A percentile compares a stretch with the other conserved stretches of the same genome.
phyloP scores from a whole-genome alignment of 2,329 filamentous ascomycete genomes.

The Akanthomyces uredinophilus region DNA sequence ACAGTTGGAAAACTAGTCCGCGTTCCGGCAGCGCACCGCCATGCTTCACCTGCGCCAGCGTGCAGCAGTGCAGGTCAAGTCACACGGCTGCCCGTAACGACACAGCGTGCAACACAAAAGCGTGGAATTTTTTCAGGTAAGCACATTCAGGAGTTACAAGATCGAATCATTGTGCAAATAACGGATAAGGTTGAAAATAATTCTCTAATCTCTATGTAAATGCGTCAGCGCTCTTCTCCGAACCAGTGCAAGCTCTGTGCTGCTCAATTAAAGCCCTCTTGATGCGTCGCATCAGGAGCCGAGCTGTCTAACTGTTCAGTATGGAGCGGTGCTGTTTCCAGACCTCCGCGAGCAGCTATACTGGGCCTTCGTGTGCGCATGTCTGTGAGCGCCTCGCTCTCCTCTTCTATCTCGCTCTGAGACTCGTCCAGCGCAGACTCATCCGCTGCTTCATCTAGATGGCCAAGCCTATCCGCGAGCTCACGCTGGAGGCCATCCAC shows the following conservation, averaged over 20 bases:
- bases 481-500: constrained; percentile 47
- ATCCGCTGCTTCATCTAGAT: constrained; percentile 22
- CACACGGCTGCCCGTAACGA: not conserved
- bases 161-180: not conserved
- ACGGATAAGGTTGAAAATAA: not conserved
- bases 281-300: not conserved
- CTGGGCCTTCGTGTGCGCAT: constrained; percentile 47
- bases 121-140: not conserved
- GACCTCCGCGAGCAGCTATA: constrained; percentile 39
- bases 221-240: not conserved
- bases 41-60: not conserved
- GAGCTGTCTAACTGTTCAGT: not conserved
- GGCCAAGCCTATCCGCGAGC: constrained; percentile 43
- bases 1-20: not conserved
- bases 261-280: constrained; percentile 12
- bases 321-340: constrained; percentile 44
- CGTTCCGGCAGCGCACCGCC: not conserved
- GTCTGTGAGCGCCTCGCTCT: constrained; percentile 49
- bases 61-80: not conserved
- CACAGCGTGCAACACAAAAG: not conserved
- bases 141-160: not conserved
- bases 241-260: not conserved
- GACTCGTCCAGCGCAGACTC: constrained; percentile 29
- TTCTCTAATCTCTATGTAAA: constrained; percentile 2
- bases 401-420: constrained; percentile 40